Percentiles rank a stretch among this genome's conserved stretches.
phyloP scores from a whole-genome alignment of 352 stramenopile genomes.

The Detonula confervacea region DNA sequence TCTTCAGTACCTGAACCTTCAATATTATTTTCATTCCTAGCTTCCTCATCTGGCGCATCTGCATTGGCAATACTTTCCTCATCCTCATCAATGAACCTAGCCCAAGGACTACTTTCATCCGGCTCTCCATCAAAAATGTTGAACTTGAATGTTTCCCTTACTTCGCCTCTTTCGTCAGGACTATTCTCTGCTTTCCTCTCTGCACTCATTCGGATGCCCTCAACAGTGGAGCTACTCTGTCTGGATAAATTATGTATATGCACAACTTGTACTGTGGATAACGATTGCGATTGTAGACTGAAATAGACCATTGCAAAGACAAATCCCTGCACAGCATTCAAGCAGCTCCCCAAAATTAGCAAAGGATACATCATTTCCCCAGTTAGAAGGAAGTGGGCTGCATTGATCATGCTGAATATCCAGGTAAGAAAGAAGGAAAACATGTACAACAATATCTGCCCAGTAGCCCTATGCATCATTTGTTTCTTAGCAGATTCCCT shows the following conservation, averaged over 20 bases:
- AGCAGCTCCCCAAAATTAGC: not conserved
- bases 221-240: not conserved
- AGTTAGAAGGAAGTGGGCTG: not conserved
- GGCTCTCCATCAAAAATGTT: conserved; percentile 25
- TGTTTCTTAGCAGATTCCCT: not conserved
- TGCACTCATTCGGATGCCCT: not conserved
- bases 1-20: too few relatives aligned
- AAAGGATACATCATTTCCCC: not conserved
- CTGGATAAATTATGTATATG: not conserved
- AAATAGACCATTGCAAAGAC: conserved; percentile 23
- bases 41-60: too few relatives aligned
- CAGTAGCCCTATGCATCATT: conserved; percentile 9
- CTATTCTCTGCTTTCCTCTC: not conserved
- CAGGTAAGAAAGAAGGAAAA: conserved; percentile 14
- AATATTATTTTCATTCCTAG: too few relatives aligned
- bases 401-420: not conserved
- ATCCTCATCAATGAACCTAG: conserved; percentile 13
- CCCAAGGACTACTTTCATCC: conserved; percentile 19
- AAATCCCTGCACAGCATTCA: conserved; percentile 8
- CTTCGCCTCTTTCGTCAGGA: not conserved
- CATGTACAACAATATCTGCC: conserved; percentile 9
- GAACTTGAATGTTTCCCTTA: not conserved
- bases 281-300: not conserved
- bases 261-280: not conserved
- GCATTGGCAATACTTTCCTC: not conserved